Base-by-base conservation (phyloP, 148 eudicot species). In the Silene conica region DNA sequence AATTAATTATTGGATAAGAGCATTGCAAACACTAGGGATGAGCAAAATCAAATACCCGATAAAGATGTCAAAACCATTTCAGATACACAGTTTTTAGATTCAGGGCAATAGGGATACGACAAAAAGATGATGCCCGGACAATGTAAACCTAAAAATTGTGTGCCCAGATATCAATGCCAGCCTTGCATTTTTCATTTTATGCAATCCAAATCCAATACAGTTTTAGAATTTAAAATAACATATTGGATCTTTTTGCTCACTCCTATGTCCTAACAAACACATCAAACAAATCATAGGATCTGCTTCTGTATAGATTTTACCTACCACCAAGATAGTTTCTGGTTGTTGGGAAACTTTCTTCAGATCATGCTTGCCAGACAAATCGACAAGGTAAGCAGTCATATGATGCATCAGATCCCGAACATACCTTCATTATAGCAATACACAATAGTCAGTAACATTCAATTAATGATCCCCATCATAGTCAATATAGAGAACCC, bases 281-380 rank as follows among this genome's bases (percentile, higher is more conserved):
- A 67, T 67, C 55, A 41, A 19, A 28, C n/a, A 72, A 59, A 48
- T n/a, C 21, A 19, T 22, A 63, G 52, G 25, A 65, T 20, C 25
- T 43, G 13, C 19, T 15, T 71, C 20, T 19, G 65, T 18, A 61
- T 34, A 28, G 65, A 19, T 50, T 67, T 79, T 34, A 71, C 85
- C 84, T 86, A 95, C 98, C 84, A 77, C 72, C 73, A 88, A 80
- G 77, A 95, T 84, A 73, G 88, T 82, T 78, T 95, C 97, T 57
- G 98, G 98, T 78, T 83, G 91, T 67, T 88, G 90, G 71, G 93
- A 85, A 61, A 90, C 78, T 28, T 67, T 78, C 82, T 86, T 85
- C 22, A 95, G 85, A 85, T 92, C 93, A 74, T 67, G 81, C 76
- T 83, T 90, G 85, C 89, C 81, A 52, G 97, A 88, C 70, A 92